These are phyloP conservation scores for Dovyalis caffra DNA, from an alignment of 345 rosid genomes.

Conservation along the genomic window DNA sequence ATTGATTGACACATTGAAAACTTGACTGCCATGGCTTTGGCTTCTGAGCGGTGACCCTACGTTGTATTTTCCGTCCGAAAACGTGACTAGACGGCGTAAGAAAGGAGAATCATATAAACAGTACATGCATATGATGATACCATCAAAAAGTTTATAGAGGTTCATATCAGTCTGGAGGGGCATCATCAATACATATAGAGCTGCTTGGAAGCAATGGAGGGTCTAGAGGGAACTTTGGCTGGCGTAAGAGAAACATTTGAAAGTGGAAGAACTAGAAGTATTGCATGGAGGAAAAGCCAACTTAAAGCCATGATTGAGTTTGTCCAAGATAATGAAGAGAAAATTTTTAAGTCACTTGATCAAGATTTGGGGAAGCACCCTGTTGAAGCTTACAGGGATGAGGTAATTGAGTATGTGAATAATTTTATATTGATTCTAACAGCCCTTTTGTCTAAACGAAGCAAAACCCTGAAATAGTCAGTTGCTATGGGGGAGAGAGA, in stretches of 20 bases:
- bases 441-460: too few species aligned
- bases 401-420: constrained; percentile 26
- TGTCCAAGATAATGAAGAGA: constrained; percentile 53
- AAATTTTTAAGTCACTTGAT: constrained; percentile 46
- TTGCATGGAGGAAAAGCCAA: constrained; percentile 76
- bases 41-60: too few species aligned
- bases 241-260: constrained; percentile 59
- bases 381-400: constrained; percentile 74
- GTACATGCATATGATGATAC: background rate
- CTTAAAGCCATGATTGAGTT: constrained; percentile 53
- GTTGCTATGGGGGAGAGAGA: too few species aligned
- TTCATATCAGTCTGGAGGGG: too few species aligned
- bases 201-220: constrained; percentile 25
- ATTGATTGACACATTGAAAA: too few species aligned
- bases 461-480: too few species aligned
- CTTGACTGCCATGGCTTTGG: too few species aligned
- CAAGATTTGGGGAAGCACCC: constrained; percentile 85
- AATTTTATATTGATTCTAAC: too few species aligned
- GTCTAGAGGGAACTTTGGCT: constrained; percentile 30
- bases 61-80: too few species aligned
- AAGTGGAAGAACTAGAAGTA: constrained; percentile 55
- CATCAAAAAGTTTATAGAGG: background rate
- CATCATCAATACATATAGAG: too few species aligned
- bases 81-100: too few species aligned
- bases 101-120: too few species aligned